These are phyloP conservation scores for Colletotrichum lupini DNA, from an alignment of 2,329 filamentous ascomycete genomes.

Conservation along the genomic window DNA sequence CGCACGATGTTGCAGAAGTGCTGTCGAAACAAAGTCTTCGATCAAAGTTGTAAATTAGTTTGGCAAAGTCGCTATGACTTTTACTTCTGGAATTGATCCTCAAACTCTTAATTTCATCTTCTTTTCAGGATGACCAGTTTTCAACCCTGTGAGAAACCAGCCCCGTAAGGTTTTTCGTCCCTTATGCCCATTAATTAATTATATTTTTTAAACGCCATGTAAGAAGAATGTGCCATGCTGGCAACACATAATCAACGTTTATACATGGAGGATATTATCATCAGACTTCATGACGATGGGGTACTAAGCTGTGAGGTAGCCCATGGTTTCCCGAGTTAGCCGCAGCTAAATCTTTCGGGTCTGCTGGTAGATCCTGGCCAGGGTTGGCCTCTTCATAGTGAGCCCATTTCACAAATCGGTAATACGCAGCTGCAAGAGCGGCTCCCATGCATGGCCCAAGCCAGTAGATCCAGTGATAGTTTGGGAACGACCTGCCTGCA, in stretches of 20 bases:
- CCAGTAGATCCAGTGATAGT: constrained; percentile 58
- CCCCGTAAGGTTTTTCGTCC: background rate
- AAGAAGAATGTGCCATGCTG: background rate
- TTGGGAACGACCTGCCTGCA: constrained; percentile 47
- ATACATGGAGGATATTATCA: background rate
- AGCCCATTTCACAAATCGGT: constrained; percentile 54
- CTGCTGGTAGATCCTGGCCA: constrained; percentile 45
- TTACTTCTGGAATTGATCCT: no score
- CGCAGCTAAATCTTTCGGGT: background rate
- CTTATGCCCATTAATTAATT: no score
- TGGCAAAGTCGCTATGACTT: no score
- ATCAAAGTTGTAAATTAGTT: background rate
- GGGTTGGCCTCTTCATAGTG: constrained; percentile 55
- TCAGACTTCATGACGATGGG: background rate
- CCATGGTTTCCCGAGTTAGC: background rate
- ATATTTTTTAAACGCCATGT: background rate
- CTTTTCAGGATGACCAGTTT: background rate
- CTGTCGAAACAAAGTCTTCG: background rate
- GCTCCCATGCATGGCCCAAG: constrained; percentile 56
- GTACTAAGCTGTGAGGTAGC: background rate
- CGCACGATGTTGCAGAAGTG: constrained; percentile 47
- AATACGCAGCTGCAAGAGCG: constrained; percentile 52
- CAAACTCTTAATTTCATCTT: background rate
- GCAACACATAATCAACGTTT: background rate
- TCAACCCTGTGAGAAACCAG: background rate